phyloP scores from a whole-genome alignment of 179 eudicot genomes.

The Beta lomatogona region DNA sequence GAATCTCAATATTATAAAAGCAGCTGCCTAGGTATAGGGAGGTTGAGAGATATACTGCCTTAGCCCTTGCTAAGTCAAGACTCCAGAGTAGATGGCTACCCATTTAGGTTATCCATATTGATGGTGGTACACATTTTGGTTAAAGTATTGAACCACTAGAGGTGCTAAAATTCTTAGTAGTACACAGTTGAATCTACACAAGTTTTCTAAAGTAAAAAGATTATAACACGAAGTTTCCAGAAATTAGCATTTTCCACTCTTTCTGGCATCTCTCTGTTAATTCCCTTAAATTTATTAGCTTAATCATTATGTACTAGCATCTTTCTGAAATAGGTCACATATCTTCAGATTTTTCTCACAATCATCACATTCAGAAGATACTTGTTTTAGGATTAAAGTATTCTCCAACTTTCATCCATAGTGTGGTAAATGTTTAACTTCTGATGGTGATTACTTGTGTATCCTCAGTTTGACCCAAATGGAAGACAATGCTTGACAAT shows the following conservation, averaged over 20 bases:
- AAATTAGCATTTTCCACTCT: no score
- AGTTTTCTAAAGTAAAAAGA: no score
- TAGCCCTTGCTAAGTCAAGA: background rate
- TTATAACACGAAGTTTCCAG: no score
- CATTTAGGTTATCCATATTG: background rate
- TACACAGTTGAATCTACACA: no score
- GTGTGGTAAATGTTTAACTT: background rate
- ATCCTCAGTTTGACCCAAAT: slow-evolving; percentile 83
- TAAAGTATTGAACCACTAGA: background rate
- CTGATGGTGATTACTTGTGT: background rate
- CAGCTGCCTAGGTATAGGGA: background rate
- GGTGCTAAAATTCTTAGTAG: background rate
- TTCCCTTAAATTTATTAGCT: no score
- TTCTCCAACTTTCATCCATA: background rate
- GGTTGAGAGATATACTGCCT: background rate
- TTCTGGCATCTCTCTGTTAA: no score
- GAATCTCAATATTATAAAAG: background rate
- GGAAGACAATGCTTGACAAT: slow-evolving; percentile 97
- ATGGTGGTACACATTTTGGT: background rate
- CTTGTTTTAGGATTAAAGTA: background rate
- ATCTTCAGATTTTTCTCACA: background rate
- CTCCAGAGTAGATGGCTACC: background rate
- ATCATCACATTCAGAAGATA: background rate
- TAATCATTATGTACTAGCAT: background rate
- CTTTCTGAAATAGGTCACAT: background rate